A percentile compares a stretch with the other conserved stretches of the same genome.
Evolutionary conservation across 768 basidiomycete genomes (phyloP).

Genomic region (Goffeauzyma gilvescens): DNA sequence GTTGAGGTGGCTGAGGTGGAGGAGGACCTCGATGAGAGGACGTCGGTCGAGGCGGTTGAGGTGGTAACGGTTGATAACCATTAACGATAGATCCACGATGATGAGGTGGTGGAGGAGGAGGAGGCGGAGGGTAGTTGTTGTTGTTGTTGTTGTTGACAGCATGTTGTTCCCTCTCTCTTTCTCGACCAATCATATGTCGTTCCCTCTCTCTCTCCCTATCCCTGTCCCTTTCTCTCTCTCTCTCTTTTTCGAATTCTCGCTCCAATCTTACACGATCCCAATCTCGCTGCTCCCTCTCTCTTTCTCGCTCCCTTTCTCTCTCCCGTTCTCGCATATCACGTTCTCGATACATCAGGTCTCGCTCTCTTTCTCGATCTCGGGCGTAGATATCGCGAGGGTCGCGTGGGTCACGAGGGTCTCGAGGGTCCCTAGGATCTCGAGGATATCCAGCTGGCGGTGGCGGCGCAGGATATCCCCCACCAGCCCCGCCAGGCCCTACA

Average conservation of each 20-base stretch:
- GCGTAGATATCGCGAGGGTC: no score
- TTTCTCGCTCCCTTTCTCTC: slow-evolving; percentile 13
- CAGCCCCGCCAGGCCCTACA: no score
- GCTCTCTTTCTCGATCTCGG: background rate
- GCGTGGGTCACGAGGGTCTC: no score
- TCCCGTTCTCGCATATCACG: slow-evolving; percentile 3
- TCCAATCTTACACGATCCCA: slow-evolving; percentile 4
- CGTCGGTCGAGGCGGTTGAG: background rate
- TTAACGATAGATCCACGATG: no score
- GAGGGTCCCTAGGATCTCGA: no score
- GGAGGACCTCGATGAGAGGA: background rate
- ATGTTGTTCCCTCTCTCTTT: slow-evolving; percentile 15
- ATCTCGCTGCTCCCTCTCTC: slow-evolving; percentile 1
- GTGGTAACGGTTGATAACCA: background rate
- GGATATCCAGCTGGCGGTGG: no score
- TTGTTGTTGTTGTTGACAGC: slow-evolving; percentile 5
- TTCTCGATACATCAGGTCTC: background rate
- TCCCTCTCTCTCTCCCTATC: slow-evolving; percentile 28
- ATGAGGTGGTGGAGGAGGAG: background rate
- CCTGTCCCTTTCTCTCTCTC: slow-evolving; percentile 16
- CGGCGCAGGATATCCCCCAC: no score
- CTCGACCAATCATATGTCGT: background rate
- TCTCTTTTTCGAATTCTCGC: slow-evolving; percentile 28
- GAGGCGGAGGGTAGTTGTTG: no score
- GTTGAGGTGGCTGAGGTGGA: background rate